phyloP scores from a whole-genome alignment of 2,329 filamentous ascomycete species.

The Trichoderma pleuroti region DNA sequence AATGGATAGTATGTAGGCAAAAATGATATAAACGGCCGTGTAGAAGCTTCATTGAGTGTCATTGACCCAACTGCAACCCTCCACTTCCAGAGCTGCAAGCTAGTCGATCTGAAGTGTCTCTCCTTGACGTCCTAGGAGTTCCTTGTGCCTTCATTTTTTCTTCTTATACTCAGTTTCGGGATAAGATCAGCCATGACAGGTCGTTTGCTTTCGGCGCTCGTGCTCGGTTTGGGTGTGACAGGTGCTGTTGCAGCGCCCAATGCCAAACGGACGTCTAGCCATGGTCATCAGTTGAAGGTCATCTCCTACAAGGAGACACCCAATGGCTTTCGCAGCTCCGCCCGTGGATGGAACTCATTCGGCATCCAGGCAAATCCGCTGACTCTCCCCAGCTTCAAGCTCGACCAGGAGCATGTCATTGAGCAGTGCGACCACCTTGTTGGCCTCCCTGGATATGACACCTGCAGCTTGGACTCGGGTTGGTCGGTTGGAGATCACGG shows the following conservation, averaged over 20 bases:
- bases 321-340: slow-evolving; percentile 19
- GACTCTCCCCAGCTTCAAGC: slow-evolving; percentile 17
- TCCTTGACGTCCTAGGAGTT: background rate
- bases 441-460: slow-evolving; percentile 18
- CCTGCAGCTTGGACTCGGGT: slow-evolving; percentile 24
- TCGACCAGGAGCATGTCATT: slow-evolving; percentile 23
- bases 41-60: background rate
- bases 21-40: background rate
- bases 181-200: background rate
- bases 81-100: background rate
- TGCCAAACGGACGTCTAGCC: background rate
- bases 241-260: slow-evolving; percentile 13
- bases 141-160: background rate
- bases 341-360: slow-evolving; percentile 25
- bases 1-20: background rate
- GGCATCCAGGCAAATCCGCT: slow-evolving; percentile 21
- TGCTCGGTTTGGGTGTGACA: slow-evolving; percentile 12
- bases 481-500: slow-evolving; percentile 24
- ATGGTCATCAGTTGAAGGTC: slow-evolving; percentile 16
- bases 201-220: slow-evolving; percentile 9
- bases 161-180: background rate
- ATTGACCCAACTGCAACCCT: background rate
- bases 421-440: slow-evolving; percentile 22
- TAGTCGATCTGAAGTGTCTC: background rate
- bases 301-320: slow-evolving; percentile 21